phyloP scores from a whole-genome alignment of 2,329 filamentous ascomycete genomes.

The Coleophoma crateriformis region DNA sequence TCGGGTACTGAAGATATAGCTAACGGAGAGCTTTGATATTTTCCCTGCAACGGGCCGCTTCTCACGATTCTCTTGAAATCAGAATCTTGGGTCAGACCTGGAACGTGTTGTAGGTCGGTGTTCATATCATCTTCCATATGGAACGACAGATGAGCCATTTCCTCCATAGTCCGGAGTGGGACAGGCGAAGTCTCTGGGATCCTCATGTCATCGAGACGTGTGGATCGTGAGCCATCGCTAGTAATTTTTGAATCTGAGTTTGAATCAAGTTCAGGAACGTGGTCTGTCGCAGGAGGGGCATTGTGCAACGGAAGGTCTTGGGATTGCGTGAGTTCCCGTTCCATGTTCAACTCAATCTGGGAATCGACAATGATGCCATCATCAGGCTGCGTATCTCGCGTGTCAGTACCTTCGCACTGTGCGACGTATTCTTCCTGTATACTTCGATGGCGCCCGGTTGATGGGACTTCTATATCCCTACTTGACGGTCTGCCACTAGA shows the following conservation, averaged over 20 bases:
- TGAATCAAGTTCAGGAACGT: neutral
- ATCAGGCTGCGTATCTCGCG: slow-evolving; percentile 17
- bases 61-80: slow-evolving; percentile 15
- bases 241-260: slow-evolving; percentile 1
- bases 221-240: neutral
- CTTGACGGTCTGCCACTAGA: neutral
- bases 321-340: neutral
- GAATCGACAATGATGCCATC: slow-evolving; percentile 23
- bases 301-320: neutral
- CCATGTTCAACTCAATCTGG: slow-evolving; percentile 5
- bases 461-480: slow-evolving; percentile 14
- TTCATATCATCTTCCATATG: slow-evolving; percentile 3
- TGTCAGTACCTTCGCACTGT: slow-evolving; percentile 18
- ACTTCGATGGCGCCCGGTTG: slow-evolving; percentile 16
- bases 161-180: slow-evolving; percentile 17
- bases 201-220: slow-evolving; percentile 8
- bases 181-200: slow-evolving; percentile 26
- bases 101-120: slow-evolving; percentile 12
- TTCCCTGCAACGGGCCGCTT: neutral
- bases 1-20: too few species aligned
- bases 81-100: slow-evolving; percentile 22
- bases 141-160: slow-evolving; percentile 21
- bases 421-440: slow-evolving; percentile 19
- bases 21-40: too few species aligned
- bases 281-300: neutral